Evolutionary conservation across 495 filamentous ascomycete species (phyloP), one percentile per base, ranked within the genome.

Genomic region (Lepraria neglecta): DNA sequence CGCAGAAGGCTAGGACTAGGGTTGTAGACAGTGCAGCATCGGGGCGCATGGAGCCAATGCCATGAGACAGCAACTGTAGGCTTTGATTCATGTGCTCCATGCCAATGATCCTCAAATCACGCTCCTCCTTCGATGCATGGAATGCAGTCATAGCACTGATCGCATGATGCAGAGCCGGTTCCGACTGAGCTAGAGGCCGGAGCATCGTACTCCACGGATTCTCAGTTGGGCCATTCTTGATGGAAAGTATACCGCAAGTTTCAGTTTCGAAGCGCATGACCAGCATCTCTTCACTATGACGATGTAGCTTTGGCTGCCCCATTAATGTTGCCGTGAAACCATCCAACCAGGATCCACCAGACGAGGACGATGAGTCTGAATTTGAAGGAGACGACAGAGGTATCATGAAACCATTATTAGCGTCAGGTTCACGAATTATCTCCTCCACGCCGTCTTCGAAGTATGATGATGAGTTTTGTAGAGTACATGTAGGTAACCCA

Each of bases 171-270:
- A 92, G 71, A 2, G 86, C 86, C 2, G 87, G 83, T 12, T 80
- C 86, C 27, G 84, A 77, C 64, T 74, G 77, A 7, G 85, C 87
- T 43, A 92, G 65, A 0, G 88, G 88, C 86, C 86, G 90, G 9
- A 92, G 74, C 27, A 88, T 74, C 0, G 80, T 90, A 43, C 86
- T 78, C 88, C 88, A 92, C 3, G 88, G 88, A 65, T 92, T 92
- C 68, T 91, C 88, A 24, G 75, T 81, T 14, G 76, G 78, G 0
- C 88, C 88, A 71, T 91, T 87, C 63, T 83, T 84, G 56, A 92
- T 77, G 7, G 87, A 91, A 35, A 92, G 75, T 56, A 92, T 89
- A 9, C 87, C 86, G 65, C 88, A 91, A 0, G 88, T 92, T 30
- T 86, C 73, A 48, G 79, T 77, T 67, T 90, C 84, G 67, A 87